phyloP scores from a whole-genome alignment of 2,329 filamentous ascomycete species.

The Xylariaceae sp. region DNA sequence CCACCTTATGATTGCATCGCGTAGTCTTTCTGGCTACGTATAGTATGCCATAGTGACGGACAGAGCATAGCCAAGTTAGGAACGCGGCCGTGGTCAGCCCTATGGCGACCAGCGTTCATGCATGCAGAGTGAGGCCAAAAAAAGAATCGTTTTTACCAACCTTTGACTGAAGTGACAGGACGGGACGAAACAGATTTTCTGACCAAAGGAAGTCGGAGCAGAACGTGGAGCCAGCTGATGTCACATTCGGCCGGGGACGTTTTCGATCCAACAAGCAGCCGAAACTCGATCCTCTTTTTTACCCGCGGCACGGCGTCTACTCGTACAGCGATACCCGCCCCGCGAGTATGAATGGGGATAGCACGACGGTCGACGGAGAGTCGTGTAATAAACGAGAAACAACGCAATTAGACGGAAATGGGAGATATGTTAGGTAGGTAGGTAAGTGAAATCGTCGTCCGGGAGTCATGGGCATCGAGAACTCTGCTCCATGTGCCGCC shows the following conservation, averaged over 20 bases:
- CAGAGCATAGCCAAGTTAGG: background rate
- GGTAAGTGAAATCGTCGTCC: conserved; percentile 2
- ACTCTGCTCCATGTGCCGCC: conserved; percentile 1
- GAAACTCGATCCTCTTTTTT: background rate
- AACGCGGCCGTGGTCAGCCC: conserved; percentile 11
- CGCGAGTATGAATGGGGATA: conserved; percentile 1
- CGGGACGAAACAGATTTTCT: background rate
- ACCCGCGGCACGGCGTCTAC: conserved; percentile 4
- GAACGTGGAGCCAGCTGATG: conserved; percentile 7
- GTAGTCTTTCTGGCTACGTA: background rate
- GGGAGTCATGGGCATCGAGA: background rate
- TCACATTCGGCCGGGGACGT: conserved; percentile 1
- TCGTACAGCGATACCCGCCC: background rate
- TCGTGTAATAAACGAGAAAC: conserved; percentile 2
- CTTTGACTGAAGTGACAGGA: background rate
- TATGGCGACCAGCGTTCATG: conserved; percentile 10
- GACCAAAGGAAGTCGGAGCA: conserved; percentile 1
- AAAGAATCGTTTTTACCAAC: background rate
- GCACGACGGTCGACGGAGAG: conserved; percentile 1
- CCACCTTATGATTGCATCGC: conserved; percentile 8
- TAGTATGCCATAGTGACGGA: background rate
- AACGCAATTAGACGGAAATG: conserved; percentile 2
- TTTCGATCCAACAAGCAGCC: background rate
- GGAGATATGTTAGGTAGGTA: background rate
- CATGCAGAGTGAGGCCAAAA: conserved; percentile 7